A percentile compares a stretch with the other conserved stretches of the same genome.
Evolutionary conservation across 768 basidiomycete genomes (phyloP).

Genomic region (Rhizopogon roseolus): DNA sequence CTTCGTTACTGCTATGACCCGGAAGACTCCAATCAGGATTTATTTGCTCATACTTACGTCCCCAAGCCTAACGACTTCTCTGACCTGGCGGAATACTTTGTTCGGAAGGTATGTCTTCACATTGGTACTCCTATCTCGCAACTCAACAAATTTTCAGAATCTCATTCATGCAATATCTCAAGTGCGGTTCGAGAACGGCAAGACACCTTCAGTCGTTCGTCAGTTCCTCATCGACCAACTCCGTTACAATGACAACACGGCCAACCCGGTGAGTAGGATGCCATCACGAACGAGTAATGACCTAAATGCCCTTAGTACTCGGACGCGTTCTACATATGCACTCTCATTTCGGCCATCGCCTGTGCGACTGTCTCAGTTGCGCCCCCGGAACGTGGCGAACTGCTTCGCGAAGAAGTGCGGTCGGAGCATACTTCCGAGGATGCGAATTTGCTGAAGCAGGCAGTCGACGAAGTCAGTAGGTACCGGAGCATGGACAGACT

Average conservation of each 20-base stretch:
- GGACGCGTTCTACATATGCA: constrained; percentile 87
- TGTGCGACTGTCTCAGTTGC: constrained; percentile 73
- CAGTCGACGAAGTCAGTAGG: constrained; percentile 78
- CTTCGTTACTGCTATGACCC: constrained; percentile 88
- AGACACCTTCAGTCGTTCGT: constrained; percentile 79
- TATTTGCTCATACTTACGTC: constrained; percentile 86
- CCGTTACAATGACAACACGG: constrained; percentile 93
- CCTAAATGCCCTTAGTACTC: constrained; percentile 55
- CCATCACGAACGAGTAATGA: constrained; percentile 1
- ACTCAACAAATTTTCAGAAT: constrained; percentile 38
- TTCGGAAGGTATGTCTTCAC: constrained; percentile 66
- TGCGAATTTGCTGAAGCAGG: constrained; percentile 64
- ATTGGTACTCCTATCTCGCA: neutral
- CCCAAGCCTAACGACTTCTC: constrained; percentile 94
- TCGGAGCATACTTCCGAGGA: constrained; percentile 68
- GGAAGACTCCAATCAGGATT: constrained; percentile 73
- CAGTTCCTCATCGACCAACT: constrained; percentile 89
- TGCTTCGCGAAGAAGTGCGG: constrained; percentile 62
- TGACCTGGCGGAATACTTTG: constrained; percentile 89
- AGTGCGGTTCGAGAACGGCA: constrained; percentile 83
- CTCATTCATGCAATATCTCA: constrained; percentile 80
- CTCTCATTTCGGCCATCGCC: constrained; percentile 77
- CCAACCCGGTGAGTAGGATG: constrained; percentile 65
- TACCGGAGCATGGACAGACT: constrained; percentile 94
- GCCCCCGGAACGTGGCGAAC: constrained; percentile 76